Evolutionary conservation across 805 yeast species (phyloP).

Genomic region (Candida maris): DNA sequence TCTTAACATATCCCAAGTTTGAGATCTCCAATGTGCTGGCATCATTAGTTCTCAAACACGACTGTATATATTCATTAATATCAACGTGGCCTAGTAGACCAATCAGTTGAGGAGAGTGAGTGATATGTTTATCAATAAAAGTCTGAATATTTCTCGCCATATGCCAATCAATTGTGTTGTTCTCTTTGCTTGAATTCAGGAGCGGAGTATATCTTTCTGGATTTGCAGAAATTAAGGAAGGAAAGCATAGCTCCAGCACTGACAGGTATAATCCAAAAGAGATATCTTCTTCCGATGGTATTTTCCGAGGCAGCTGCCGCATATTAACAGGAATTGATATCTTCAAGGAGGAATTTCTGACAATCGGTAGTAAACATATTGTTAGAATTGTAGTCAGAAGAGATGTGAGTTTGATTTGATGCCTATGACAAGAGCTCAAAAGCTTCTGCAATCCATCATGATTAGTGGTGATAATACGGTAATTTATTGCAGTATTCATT

Average conservation of each 20-base stretch:
- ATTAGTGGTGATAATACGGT: neutral
- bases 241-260: slow-evolving; percentile 9
- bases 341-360: slow-evolving; percentile 11
- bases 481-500: neutral
- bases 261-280: slow-evolving; percentile 20
- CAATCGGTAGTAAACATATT: slow-evolving; percentile 10
- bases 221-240: slow-evolving; percentile 9
- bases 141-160: slow-evolving; percentile 12
- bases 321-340: slow-evolving; percentile 20
- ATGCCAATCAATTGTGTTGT: slow-evolving; percentile 14
- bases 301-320: slow-evolving; percentile 7
- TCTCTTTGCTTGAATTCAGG: neutral
- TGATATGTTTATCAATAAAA: slow-evolving; percentile 2
- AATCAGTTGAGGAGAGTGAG: slow-evolving; percentile 2
- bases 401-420: slow-evolving; percentile 19
- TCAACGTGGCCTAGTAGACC: slow-evolving; percentile 11
- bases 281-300: neutral
- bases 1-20: slow-evolving; percentile 16
- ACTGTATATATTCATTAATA: slow-evolving; percentile 3
- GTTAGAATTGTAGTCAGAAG: slow-evolving; percentile 12
- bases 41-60: slow-evolving; percentile 2
- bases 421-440: slow-evolving; percentile 6
- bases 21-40: slow-evolving; percentile 17
- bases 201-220: neutral
- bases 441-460: neutral